Evolutionary conservation across 345 rosid species (phyloP), one percentile per base, ranked within the genome.

Genomic region (Psidium friedrichsthalianum): DNA sequence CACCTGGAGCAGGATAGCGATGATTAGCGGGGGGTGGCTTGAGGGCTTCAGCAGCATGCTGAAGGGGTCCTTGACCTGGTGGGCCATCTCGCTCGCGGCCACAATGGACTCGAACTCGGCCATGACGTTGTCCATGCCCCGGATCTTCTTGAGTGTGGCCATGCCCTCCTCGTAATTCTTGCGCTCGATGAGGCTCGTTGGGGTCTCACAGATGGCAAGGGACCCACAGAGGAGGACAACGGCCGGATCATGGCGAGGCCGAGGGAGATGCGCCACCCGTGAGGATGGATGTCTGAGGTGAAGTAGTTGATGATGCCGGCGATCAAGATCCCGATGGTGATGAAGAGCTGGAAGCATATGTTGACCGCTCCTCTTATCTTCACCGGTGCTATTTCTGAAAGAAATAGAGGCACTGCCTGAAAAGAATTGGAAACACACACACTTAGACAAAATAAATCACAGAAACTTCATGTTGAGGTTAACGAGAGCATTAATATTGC

Each of bases 161-260:
- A 85, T 91, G 44, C 94, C 97, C 82, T 91, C 58, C 53, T 91
- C 94, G 42, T 85, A 6, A 78, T 90, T 89, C 42, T 88, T 51
- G 14, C 91, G 90, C 88, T 93, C 95, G 83, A 94, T 87, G 55
- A 94, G 93, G 87, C 95, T 93, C 1, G 94, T 91, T 1, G 97
- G 97, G 1, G 95, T 94, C 84, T 93, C 95, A 12, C 90, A 87
- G 83, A 94, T 89, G 56, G 86, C 56, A 1, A 93, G 8, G 6
- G 95, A 92, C 18, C 95, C 95, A 0, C 92, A 1, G 51, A 86
- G 87, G 42, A 94, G 91, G 57, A 93, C 15, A 13, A 91, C 0
- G 6, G 97, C 92, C 0, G 97, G 11, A 93, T 10, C 0, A 87
- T 87, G 15, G 93, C 92, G 13, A 85, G 1, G 51, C 88, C 93